Percentiles rank a stretch among this genome's conserved stretches.
phyloP scores from a whole-genome alignment of 1,139 yeast genomes.

The Hansenula lynferdii region DNA sequence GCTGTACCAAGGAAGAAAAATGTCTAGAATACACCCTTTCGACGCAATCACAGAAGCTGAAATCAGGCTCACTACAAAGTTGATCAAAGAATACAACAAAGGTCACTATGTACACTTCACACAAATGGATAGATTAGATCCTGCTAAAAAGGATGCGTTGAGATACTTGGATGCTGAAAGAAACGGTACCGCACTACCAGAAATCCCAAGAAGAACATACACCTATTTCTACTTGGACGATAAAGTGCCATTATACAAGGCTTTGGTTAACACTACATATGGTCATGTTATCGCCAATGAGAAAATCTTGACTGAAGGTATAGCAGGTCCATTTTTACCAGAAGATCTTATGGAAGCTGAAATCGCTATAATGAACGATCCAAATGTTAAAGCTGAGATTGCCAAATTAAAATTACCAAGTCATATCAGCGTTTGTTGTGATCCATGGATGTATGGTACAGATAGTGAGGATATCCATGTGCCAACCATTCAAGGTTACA shows the following conservation, averaged over 20 bases:
- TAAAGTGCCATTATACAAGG: slow-evolving; percentile 60
- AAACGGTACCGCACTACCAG: slow-evolving; percentile 44
- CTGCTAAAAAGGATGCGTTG: slow-evolving; percentile 74
- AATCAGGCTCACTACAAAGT: slow-evolving; percentile 56
- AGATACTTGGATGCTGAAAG: slow-evolving; percentile 67
- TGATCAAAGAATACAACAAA: slow-evolving; percentile 50
- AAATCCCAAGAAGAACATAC: slow-evolving; percentile 62
- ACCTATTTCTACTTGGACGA: slow-evolving; percentile 57
- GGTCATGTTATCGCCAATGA: slow-evolving; percentile 59
- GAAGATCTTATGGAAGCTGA: slow-evolving; percentile 62
- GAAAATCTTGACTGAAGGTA: slow-evolving; percentile 51
- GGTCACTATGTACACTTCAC: slow-evolving; percentile 53
- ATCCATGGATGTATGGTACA: slow-evolving; percentile 91
- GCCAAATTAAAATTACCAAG: slow-evolving; percentile 61
- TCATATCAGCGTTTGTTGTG: slow-evolving; percentile 51
- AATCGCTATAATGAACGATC: slow-evolving; percentile 46
- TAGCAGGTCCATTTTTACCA: slow-evolving; percentile 70
- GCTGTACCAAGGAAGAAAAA: too few species aligned
- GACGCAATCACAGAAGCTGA: slow-evolving; percentile 68
- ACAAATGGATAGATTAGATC: slow-evolving; percentile 71
- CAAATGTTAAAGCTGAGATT: slow-evolving; percentile 55
- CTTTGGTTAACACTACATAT: slow-evolving; percentile 62
- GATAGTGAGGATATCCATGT: slow-evolving; percentile 40
- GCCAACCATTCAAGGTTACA: slow-evolving; percentile 67
- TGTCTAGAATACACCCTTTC: slow-evolving; percentile 35